Evolutionary conservation across 2,329 filamentous ascomycete species (phyloP).

Genomic region (Cladosporium sp.): DNA sequence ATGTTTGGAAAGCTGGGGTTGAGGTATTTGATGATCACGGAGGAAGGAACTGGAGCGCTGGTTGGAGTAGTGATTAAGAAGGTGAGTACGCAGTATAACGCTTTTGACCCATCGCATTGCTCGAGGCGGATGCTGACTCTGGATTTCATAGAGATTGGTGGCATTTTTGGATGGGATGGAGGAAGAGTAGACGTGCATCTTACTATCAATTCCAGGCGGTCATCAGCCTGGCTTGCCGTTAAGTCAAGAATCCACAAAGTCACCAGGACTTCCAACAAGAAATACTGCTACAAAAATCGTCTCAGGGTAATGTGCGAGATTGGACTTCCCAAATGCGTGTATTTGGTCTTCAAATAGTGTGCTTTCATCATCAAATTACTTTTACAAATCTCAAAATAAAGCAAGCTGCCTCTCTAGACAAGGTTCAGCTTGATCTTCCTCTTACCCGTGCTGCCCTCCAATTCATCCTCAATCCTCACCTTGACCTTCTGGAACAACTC

Average conservation of each 20-base stretch:
- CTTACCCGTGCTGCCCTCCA: conserved; percentile 95
- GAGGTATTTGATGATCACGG: conserved; percentile 50
- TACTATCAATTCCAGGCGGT: no score
- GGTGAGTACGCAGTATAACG: conserved; percentile 6
- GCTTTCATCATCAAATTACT: not conserved
- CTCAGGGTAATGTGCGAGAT: no score
- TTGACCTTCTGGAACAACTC: conserved; percentile 90
- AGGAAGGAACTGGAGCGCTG: conserved; percentile 48
- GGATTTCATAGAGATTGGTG: conserved; percentile 38
- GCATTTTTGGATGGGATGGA: conserved; percentile 43
- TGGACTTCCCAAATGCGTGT: no score
- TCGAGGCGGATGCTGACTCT: no score
- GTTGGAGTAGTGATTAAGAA: conserved; percentile 58
- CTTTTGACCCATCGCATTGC: no score
- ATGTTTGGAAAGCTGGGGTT: conserved; percentile 57
- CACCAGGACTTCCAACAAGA: no score
- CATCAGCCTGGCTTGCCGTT: no score
- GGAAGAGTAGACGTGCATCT: not conserved
- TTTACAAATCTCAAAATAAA: not conserved
- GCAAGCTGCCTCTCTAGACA: conserved; percentile 20
- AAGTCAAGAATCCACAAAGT: no score
- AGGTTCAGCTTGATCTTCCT: conserved; percentile 72
- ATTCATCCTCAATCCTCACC: conserved; percentile 85
- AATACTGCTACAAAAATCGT: no score
- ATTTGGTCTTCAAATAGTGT: not conserved